Evolutionary conservation across 2,329 filamentous ascomycete species (phyloP).

Genomic region (Didymella glomerata): DNA sequence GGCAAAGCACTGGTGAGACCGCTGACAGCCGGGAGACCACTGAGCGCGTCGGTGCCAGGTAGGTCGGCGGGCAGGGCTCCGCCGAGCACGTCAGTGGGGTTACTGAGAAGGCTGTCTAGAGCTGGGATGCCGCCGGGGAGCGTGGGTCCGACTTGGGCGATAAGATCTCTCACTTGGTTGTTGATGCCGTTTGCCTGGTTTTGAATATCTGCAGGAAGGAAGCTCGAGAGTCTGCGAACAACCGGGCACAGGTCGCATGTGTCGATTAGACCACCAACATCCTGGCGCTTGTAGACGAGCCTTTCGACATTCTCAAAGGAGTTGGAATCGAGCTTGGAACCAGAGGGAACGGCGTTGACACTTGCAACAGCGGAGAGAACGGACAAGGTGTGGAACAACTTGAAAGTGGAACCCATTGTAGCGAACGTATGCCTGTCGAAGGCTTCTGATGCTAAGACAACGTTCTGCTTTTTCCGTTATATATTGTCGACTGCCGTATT

Average conservation of each 20-base stretch:
- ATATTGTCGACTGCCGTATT: conserved; percentile 3
- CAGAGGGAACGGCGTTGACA: conserved; percentile 16
- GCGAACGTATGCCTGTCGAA: conserved; percentile 20
- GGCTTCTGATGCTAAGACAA: conserved; percentile 19
- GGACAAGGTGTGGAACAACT: conserved; percentile 22
- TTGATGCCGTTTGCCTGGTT: conserved; percentile 22
- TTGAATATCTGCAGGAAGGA: conserved; percentile 21
- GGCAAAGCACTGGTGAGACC: background rate
- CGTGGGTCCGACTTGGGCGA: conserved; percentile 18
- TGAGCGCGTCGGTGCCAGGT: background rate
- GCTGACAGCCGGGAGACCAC: no score
- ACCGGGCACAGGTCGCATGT: conserved; percentile 26
- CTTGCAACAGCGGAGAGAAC: conserved; percentile 17
- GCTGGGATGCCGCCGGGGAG: conserved; percentile 21
- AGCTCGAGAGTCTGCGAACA: conserved; percentile 18
- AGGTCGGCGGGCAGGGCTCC: background rate
- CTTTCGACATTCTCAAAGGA: conserved; percentile 16
- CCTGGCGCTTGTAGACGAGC: conserved; percentile 23
- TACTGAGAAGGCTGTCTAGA: conserved; percentile 13
- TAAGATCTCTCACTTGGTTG: conserved; percentile 18
- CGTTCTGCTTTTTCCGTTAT: conserved; percentile 18
- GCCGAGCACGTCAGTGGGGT: background rate
- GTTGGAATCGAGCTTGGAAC: conserved; percentile 17
- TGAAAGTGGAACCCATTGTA: conserved; percentile 22
- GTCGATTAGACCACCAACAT: conserved; percentile 11